phyloP scores from a whole-genome alignment of 495 filamentous ascomycete genomes.

The Wilcoxina mikolae region DNA sequence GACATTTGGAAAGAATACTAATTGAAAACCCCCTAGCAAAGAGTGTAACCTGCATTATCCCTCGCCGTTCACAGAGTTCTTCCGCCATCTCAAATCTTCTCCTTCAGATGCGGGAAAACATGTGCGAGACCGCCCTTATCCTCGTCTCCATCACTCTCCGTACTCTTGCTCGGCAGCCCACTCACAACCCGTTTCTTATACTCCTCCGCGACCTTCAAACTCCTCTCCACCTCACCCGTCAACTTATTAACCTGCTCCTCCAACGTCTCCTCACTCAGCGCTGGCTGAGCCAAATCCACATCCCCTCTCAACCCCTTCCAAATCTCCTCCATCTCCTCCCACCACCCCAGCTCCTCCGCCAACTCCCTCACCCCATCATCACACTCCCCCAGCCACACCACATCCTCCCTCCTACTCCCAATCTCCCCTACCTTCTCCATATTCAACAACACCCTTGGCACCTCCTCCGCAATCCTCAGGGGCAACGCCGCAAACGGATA shows the following conservation, averaged over 20 bases:
- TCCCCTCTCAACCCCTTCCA: constrained; percentile 33
- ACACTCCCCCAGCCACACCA: constrained; percentile 58
- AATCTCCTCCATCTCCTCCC: constrained; percentile 60
- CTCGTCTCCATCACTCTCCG: constrained; percentile 7
- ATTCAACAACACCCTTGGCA: constrained; percentile 76
- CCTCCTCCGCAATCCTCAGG: constrained; percentile 39
- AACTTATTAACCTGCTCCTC: constrained; percentile 23
- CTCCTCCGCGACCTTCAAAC: constrained; percentile 29
- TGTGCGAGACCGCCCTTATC: too few species aligned
- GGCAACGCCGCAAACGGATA: constrained; percentile 82
- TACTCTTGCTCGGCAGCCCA: constrained; percentile 3
- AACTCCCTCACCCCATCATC: constrained; percentile 73
- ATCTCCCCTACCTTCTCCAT: constrained; percentile 68
- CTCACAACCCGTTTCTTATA: constrained; percentile 33
- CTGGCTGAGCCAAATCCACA: constrained; percentile 3
- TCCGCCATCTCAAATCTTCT: too few species aligned
- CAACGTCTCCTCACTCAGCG: constrained; percentile 13
- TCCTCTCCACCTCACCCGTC: constrained; percentile 25
- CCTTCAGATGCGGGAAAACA: too few species aligned
- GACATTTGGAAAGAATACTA: too few species aligned
- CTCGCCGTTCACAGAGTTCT: too few species aligned
- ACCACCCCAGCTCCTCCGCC: constrained; percentile 71
- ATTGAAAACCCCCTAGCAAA: too few species aligned
- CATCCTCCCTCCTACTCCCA: constrained; percentile 62
- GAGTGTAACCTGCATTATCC: too few species aligned